Evolutionary conservation across 139 green algal genomes (phyloP), one percentile per base, ranked within the genome.

Genomic region (Chlamydomonas sp.): DNA sequence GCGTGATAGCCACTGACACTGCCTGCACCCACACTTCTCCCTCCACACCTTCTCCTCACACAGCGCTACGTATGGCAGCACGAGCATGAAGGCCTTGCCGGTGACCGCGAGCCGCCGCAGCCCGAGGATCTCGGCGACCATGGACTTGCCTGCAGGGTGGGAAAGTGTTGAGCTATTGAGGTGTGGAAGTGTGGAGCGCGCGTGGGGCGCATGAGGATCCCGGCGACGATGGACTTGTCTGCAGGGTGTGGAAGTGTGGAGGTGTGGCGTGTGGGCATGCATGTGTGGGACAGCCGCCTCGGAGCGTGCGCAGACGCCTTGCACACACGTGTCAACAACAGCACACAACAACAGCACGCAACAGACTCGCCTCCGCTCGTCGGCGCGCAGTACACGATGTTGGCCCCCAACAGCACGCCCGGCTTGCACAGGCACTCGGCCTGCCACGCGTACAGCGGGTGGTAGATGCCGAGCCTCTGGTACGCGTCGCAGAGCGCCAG

Each of bases 351-450:
- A n/a, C n/a, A n/a, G n/a, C n/a, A n/a, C n/a, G n/a, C n/a, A n/a
- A n/a, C n/a, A n/a, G n/a, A n/a, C n/a, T n/a, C n/a, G n/a, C n/a
- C 63, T 10, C 84, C 87, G 62, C 82, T 90, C 39, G 89, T 95
- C 35, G 89, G 89, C 10, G 89, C 89, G 60, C 79, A 87, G 83
- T 92, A 95, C 54, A 95, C 85, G 36, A 95, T 74, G 76, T 90
- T 95, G 66, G 78, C 35, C 0, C 82, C 83, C n/a, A 68, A 64
- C 48, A 95, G 77, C 38, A 96, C 89, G 16, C 79, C 81, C 6
- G 69, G 69, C 62, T 64, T 39, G 38, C 48, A 80, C 3, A 90
- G 70, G 61, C 79, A 90, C 68, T 87, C 83, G 0, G 82, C 88
- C 83, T 94, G 88, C 89, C 89, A 95, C 6, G 69, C 48, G 62